Conservation (phyloP, 73 alveolate genomes). For the Tetrahymena elliotti region DNA sequence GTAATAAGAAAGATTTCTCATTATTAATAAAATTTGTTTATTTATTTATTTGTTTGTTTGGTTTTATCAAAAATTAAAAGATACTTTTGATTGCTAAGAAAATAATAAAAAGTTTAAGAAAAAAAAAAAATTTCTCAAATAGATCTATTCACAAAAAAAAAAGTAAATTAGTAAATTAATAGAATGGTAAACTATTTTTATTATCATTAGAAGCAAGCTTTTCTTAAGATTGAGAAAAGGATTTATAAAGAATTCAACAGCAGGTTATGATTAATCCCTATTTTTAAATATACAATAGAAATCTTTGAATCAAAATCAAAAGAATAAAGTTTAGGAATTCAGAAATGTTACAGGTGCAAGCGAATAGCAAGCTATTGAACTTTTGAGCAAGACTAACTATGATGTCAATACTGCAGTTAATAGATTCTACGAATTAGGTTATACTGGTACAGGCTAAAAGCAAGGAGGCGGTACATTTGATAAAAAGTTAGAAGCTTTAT, state of each 20-base stretch:
- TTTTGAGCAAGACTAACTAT: neutral
- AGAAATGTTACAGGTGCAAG: neutral
- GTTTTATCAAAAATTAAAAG: neutral
- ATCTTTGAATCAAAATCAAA: neutral
- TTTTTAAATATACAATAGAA: neutral
- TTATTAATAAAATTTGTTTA: neutral
- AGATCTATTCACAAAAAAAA: neutral
- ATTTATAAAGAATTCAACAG: neutral
- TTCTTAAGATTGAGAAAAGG: neutral
- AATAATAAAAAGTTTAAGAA: neutral
- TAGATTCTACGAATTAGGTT: neutral
- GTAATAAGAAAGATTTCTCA: neutral
- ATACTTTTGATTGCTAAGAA: neutral
- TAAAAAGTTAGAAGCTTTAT: neutral
- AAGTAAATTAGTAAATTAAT: neutral
- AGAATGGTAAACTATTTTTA: neutral
- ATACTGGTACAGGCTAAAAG: neutral
- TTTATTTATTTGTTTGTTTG: neutral
- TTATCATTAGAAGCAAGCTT: neutral
- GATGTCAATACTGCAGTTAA: neutral
- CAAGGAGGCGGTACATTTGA: neutral
- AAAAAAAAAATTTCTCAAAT: neutral
- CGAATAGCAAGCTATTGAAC: neutral
- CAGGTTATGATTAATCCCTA: neutral
- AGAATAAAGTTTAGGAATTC: neutral